Conservation (phyloP, 1,139 yeast genomes). For the Geotrichum cucujoidarum region DNA sequence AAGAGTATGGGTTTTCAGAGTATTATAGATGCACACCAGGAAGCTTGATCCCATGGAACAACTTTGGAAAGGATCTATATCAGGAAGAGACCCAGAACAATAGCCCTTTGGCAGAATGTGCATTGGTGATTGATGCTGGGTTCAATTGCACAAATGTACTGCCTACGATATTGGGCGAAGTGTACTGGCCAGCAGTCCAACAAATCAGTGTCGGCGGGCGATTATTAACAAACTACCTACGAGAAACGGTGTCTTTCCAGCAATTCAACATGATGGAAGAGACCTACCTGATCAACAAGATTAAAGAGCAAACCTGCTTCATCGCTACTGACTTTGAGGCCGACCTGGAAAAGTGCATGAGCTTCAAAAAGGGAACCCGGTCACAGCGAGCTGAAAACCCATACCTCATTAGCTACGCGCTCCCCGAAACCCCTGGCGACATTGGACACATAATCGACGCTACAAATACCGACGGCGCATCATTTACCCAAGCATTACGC, state of each 20-base stretch:
- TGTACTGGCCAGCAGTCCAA: slow-evolving; percentile 71
- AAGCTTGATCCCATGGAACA: slow-evolving; percentile 67
- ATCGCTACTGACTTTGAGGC: slow-evolving; percentile 62
- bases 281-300: slow-evolving; percentile 73
- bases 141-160: slow-evolving; percentile 82
- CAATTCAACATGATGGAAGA: slow-evolving; percentile 94
- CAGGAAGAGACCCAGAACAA: slow-evolving; percentile 3
- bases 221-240: slow-evolving; percentile 69
- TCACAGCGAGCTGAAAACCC: slow-evolving; percentile 11
- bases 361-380: slow-evolving; percentile 17
- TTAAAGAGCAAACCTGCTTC: slow-evolving; percentile 77
- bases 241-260: slow-evolving; percentile 82
- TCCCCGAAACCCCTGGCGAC: slow-evolving; percentile 20
- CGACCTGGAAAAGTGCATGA: slow-evolving; percentile 42
- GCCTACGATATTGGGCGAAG: slow-evolving; percentile 76
- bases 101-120: slow-evolving; percentile 50
- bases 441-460: slow-evolving; percentile 15
- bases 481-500: slow-evolving; percentile 60
- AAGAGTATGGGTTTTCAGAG: slow-evolving; percentile 78
- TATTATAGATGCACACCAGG: slow-evolving; percentile 62
- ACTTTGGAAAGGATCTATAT: slow-evolving; percentile 16
- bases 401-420: slow-evolving; percentile 15
- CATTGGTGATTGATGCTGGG: slow-evolving; percentile 82
- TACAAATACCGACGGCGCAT: slow-evolving; percentile 33
- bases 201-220: slow-evolving; percentile 82